These are phyloP conservation scores for Fusarium keratoplasticum DNA, from an alignment of 2,329 filamentous ascomycete species.

Conservation along the genomic window DNA sequence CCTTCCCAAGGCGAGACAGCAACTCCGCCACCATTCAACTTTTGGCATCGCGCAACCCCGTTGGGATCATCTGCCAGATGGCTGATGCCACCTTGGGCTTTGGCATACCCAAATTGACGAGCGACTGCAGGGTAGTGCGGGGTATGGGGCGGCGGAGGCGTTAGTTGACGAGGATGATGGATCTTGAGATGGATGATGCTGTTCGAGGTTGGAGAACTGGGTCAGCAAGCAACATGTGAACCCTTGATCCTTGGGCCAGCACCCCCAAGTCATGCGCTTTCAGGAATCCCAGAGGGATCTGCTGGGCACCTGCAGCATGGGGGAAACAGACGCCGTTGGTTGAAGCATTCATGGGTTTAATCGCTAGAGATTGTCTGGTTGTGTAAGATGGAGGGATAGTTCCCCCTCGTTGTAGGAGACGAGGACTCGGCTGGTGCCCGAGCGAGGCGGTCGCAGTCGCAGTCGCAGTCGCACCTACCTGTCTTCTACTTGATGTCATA, in stretches of 20 bases:
- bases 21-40: constrained; percentile 14
- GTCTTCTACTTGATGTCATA: background rate
- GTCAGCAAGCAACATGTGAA: constrained; percentile 1
- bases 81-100: constrained; percentile 24
- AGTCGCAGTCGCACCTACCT: background rate
- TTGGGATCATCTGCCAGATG: constrained; percentile 28
- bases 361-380: background rate
- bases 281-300: background rate
- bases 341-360: background rate
- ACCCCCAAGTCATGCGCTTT: background rate
- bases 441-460: background rate
- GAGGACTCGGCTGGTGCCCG: background rate
- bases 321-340: background rate
- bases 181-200: constrained; percentile 19
- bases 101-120: background rate
- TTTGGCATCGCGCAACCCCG: constrained; percentile 14
- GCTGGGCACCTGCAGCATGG: background rate
- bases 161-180: constrained; percentile 7
- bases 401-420: background rate
- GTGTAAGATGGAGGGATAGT: constrained; percentile 3
- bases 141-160: constrained; percentile 16
- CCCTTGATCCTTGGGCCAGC: constrained; percentile 4
- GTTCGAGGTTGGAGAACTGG: constrained; percentile 7
- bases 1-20: constrained; percentile 23
- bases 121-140: constrained; percentile 24